These are phyloP conservation scores for Schizosaccharomyces japonicus DNA, from an alignment of 805 yeast species.

Conservation along the genomic window DNA sequence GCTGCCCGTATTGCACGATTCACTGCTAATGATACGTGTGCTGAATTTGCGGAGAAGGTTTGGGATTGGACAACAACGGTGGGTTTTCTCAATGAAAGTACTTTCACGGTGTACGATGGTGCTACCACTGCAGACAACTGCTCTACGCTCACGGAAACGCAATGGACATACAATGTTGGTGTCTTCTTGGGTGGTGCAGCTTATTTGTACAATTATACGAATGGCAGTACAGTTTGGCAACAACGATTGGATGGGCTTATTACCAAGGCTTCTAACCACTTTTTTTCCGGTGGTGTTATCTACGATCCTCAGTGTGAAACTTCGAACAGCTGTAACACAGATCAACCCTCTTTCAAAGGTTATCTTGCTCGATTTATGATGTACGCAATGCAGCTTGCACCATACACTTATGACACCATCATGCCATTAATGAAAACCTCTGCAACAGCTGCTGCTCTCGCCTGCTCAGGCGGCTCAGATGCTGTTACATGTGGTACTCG, in stretches of 20 bases:
- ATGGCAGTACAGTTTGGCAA: slow-evolving; percentile 30
- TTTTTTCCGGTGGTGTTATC: slow-evolving; percentile 31
- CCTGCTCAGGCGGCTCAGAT: slow-evolving; percentile 63
- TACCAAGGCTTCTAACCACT: slow-evolving; percentile 20
- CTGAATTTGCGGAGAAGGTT: slow-evolving; percentile 48
- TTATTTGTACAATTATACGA: slow-evolving; percentile 37
- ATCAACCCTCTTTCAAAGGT: slow-evolving; percentile 55
- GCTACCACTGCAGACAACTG: slow-evolving; percentile 28
- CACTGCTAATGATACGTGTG: slow-evolving; percentile 44
- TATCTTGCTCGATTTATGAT: slow-evolving; percentile 43
- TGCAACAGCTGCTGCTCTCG: slow-evolving; percentile 46
- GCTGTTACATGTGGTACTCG: slow-evolving; percentile 60
- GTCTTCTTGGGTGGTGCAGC: slow-evolving; percentile 47
- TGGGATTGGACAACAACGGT: slow-evolving; percentile 45
- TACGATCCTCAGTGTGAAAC: slow-evolving; percentile 54
- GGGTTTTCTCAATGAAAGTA: slow-evolving; percentile 19
- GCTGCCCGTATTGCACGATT: slow-evolving; percentile 69
- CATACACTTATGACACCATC: slow-evolving; percentile 27
- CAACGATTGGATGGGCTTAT: slow-evolving; percentile 28
- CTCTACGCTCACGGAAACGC: slow-evolving; percentile 23
- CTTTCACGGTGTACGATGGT: slow-evolving; percentile 38
- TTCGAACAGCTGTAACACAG: slow-evolving; percentile 33
- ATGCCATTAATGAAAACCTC: slow-evolving; percentile 25
- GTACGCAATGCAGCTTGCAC: slow-evolving; percentile 35
- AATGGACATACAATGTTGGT: slow-evolving; percentile 61